Evolutionary conservation across 805 yeast species (phyloP).

Genomic region (Ogataea saltuana): DNA sequence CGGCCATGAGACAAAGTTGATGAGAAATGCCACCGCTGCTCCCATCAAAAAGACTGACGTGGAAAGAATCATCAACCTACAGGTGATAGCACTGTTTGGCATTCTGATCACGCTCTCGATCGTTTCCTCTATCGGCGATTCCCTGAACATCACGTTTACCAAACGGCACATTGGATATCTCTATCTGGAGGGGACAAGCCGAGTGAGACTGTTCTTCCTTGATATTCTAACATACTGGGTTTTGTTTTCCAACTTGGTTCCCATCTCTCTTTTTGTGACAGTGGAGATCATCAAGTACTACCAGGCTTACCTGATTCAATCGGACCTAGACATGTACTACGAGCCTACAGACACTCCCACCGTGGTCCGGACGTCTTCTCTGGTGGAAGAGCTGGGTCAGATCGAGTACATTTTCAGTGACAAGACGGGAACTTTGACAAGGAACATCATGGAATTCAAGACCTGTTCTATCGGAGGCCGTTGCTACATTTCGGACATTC

Average conservation of each 20-base stretch:
- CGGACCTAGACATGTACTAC: slow-evolving; percentile 91
- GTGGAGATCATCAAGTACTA: slow-evolving; percentile 94
- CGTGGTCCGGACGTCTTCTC: slow-evolving; percentile 89
- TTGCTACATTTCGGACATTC: slow-evolving; percentile 83
- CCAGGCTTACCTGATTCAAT: slow-evolving; percentile 90
- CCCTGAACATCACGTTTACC: slow-evolving; percentile 62
- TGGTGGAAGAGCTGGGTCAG: slow-evolving; percentile 97
- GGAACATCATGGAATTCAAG: slow-evolving; percentile 96
- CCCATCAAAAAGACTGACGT: slow-evolving; percentile 97
- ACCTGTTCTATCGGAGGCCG: slow-evolving; percentile 91
- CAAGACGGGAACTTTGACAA: slow-evolving; percentile 94
- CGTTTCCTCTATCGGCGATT: slow-evolving; percentile 86
- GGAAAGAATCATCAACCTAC: slow-evolving; percentile 90
- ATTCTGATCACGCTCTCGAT: slow-evolving; percentile 74
- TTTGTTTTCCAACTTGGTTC: slow-evolving; percentile 93
- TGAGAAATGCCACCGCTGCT: slow-evolving; percentile 98
- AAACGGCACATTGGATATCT: slow-evolving; percentile 60
- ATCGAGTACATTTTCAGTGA: slow-evolving; percentile 95
- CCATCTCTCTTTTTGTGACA: slow-evolving; percentile 93
- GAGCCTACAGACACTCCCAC: slow-evolving; percentile 90
- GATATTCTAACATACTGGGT: slow-evolving; percentile 95
- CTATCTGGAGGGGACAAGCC: slow-evolving; percentile 64
- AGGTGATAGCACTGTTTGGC: slow-evolving; percentile 83
- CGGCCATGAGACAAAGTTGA: slow-evolving; percentile 96
- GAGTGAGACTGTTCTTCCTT: slow-evolving; percentile 71